A percentile compares a stretch with the other conserved stretches of the same genome.
These are phyloP conservation scores for Emericellopsis atlantica DNA, from an alignment of 2,329 filamentous ascomycete genomes.

Conservation along the genomic window DNA sequence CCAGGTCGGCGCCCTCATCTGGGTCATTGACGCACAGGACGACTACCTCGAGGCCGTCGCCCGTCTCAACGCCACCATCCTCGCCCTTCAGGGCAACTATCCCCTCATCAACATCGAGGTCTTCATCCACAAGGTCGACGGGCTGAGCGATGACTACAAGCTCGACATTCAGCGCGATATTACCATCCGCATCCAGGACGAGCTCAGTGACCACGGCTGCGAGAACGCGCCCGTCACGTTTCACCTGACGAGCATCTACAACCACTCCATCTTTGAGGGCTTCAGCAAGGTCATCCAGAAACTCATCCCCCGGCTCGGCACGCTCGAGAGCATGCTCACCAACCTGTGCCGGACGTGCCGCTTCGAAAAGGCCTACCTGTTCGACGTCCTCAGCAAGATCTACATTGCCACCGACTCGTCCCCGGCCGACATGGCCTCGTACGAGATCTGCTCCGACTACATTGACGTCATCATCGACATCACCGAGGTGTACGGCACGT, in stretches of 20 bases:
- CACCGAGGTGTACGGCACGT: conserved; percentile 84
- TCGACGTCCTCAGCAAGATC: conserved; percentile 95
- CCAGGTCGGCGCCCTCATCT: conserved; percentile 87
- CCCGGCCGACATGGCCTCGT: conserved; percentile 87
- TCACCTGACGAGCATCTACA: conserved; percentile 95
- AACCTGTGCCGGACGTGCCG: conserved; percentile 86
- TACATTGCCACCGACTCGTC: conserved; percentile 95
- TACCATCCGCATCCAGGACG: conserved; percentile 90
- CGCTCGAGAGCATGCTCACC: conserved; percentile 86
- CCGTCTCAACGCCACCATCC: conserved; percentile 76
- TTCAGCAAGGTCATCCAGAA: conserved; percentile 99
- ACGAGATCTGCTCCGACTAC: conserved; percentile 97
- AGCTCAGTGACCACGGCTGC: conserved; percentile 83
- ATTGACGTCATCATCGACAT: conserved; percentile 98
- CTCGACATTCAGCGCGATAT: conserved; percentile 95
- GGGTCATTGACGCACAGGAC: conserved; percentile 97
- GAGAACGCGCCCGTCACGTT: conserved; percentile 91
- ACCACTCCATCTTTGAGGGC: conserved; percentile 95
- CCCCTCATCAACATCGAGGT: conserved; percentile 95
- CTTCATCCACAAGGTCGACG: conserved; percentile 98
- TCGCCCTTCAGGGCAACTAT: conserved; percentile 78
- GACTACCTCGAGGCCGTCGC: conserved; percentile 89
- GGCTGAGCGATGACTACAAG: conserved; percentile 93
- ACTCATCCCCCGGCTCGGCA: conserved; percentile 83
- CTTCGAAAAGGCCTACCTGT: conserved; percentile 96